Evolutionary conservation across 2,329 filamentous ascomycete genomes (phyloP), one percentile per base, ranked within the genome.

Genomic region (Neoascochyta sp.): DNA sequence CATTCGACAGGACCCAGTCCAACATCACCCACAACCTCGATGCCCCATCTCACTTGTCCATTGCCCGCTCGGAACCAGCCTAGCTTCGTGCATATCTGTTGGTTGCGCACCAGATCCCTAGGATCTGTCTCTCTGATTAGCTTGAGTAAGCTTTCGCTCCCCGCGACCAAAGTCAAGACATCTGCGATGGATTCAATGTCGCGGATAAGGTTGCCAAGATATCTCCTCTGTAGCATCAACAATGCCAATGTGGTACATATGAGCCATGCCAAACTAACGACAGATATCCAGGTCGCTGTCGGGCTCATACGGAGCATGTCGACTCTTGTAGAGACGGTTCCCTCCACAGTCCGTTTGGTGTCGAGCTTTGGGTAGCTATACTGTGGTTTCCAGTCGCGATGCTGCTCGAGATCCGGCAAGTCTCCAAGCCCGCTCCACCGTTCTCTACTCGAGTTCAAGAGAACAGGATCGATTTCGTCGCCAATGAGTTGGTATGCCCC

Each of bases 21-120:
- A 22, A 10, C 12, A n/a, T 5, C 23, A 20, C 19, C 25, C 9
- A 18, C 25, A 10, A 27, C 27, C 27, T 29, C 27, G 12, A 29
- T 29, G 5, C 27, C 27, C 17, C 17, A 29, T 16, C 27, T 29
- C 27, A 15, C 4, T 10, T 8, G 9, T 11, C 27, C 27, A 5
- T 22, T 11, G 10, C 10, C 9, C 21, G 15, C 27, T 6, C 17
- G 14, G 11, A 29, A 29, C 27, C 27, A 29, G 9, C 27, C 27
- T 11, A 29, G 11, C 14, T 16, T 23, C 9, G 17, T 22, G 5
- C 11, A 8, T 10, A 21, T 10, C 5, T 10, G n/a, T 4, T 14
- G n/a, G 9, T 29, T 9, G 12, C 22, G n/a, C n/a, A 29, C 11
- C 13, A 11, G n/a, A 10, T 22, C 17, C 5, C 17, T 7, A 5